Conservation (phyloP, 2,329 filamentous ascomycete species). For the Simplicillium sp. region DNA sequence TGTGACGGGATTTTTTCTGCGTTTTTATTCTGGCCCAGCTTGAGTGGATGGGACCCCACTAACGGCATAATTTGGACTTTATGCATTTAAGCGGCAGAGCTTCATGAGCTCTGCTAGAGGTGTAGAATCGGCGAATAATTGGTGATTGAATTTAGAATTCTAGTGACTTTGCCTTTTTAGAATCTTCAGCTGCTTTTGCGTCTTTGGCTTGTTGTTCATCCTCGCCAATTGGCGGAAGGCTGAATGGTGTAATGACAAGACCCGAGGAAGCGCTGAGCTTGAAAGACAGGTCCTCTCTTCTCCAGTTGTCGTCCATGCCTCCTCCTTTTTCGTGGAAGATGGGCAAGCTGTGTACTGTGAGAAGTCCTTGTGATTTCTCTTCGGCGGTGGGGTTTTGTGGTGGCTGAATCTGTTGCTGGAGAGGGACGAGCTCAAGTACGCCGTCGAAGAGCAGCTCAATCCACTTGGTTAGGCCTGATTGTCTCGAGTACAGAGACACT, state of each 20-base stretch:
- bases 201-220: slow-evolving; percentile 36
- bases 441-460: slow-evolving; percentile 79
- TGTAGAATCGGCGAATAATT: not conserved
- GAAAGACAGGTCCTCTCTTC: slow-evolving; percentile 83
- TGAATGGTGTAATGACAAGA: slow-evolving; percentile 80
- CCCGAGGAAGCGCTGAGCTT: slow-evolving; percentile 71
- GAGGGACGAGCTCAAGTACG: slow-evolving; percentile 71
- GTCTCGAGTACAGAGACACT: slow-evolving; percentile 68
- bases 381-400: slow-evolving; percentile 51
- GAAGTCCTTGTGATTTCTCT: slow-evolving; percentile 67
- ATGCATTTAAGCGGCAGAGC: slow-evolving; percentile 5
- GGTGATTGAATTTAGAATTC: slow-evolving; percentile 48
- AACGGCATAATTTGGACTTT: slow-evolving; percentile 6
- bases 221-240: slow-evolving; percentile 75
- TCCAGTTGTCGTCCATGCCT: slow-evolving; percentile 56
- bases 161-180: slow-evolving; percentile 50
- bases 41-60: not conserved
- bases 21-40: not conserved
- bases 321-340: slow-evolving; percentile 84
- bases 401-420: slow-evolving; percentile 47
- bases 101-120: too few species aligned
- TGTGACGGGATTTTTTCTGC: not conserved
- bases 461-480: slow-evolving; percentile 70
- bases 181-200: slow-evolving; percentile 36
- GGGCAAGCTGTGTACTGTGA: slow-evolving; percentile 75